phyloP scores from a whole-genome alignment of 2,329 filamentous ascomycete species.

The Fusarium clavum region DNA sequence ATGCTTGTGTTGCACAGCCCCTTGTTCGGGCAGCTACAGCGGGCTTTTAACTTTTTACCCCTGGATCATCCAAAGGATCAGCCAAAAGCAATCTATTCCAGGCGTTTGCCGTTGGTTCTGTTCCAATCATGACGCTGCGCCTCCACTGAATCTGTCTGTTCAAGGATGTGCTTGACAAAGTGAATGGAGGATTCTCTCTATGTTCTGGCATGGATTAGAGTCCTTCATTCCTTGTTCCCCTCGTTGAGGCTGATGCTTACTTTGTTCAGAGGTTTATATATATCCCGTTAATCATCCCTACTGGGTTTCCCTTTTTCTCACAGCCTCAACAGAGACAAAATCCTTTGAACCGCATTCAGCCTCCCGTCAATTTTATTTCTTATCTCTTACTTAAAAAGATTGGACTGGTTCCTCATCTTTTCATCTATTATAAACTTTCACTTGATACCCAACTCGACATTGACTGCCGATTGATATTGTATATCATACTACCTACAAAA shows the following conservation, averaged over 20 bases:
- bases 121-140: conserved; percentile 32
- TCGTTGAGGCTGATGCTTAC: conserved; percentile 35
- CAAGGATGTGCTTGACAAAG: conserved; percentile 18
- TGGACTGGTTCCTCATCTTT: conserved; percentile 30
- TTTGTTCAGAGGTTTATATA: conserved; percentile 13
- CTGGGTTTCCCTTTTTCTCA: conserved; percentile 7
- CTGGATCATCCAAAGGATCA: conserved; percentile 18
- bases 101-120: background rate
- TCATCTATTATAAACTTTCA: background rate
- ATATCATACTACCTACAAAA: conserved; percentile 6
- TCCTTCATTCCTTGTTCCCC: conserved; percentile 9
- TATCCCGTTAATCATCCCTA: conserved; percentile 13
- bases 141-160: conserved; percentile 13
- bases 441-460: conserved; percentile 28
- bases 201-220: conserved; percentile 7
- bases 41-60: background rate
- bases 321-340: conserved; percentile 16
- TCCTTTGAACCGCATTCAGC: conserved; percentile 21
- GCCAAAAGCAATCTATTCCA: conserved; percentile 18
- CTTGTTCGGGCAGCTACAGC: conserved; percentile 5
- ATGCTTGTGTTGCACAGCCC: conserved; percentile 22
- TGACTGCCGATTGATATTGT: conserved; percentile 19
- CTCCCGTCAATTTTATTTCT: conserved; percentile 22
- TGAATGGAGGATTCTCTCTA: background rate
- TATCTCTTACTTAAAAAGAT: conserved; percentile 17